phyloP scores from a whole-genome alignment of 371 early-diverging fungal genomes.

The Furculomyces boomerangus region DNA sequence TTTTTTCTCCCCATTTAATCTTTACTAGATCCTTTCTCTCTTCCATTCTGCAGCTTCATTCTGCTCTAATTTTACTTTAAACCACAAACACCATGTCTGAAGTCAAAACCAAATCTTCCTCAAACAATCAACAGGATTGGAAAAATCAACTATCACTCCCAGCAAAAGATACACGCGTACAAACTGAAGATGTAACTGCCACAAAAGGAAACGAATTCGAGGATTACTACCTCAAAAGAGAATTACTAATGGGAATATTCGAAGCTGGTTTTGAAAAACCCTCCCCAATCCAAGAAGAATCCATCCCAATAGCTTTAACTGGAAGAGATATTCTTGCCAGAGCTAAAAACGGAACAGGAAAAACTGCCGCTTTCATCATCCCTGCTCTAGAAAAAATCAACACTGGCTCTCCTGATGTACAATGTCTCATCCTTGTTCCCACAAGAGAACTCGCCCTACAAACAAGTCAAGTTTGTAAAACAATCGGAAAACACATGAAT shows the following conservation, averaged over 20 bases:
- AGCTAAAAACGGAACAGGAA: slow-evolving; percentile 98
- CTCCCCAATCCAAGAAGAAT: slow-evolving; percentile 97
- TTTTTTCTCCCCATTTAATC: too few species aligned
- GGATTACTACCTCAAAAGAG: slow-evolving; percentile 89
- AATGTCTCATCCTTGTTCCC: slow-evolving; percentile 75
- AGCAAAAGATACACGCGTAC: slow-evolving; percentile 64
- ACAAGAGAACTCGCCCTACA: slow-evolving; percentile 67
- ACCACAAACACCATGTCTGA: background rate
- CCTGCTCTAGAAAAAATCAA: slow-evolving; percentile 89
- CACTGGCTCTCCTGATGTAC: slow-evolving; percentile 15
- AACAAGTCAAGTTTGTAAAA: slow-evolving; percentile 76
- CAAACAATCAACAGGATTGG: slow-evolving; percentile 29
- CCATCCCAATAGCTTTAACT: slow-evolving; percentile 91
- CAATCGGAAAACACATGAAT: slow-evolving; percentile 77
- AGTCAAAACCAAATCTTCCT: background rate
- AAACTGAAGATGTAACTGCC: slow-evolving; percentile 88
- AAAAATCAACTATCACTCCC: slow-evolving; percentile 55
- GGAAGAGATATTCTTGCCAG: slow-evolving; percentile 91
- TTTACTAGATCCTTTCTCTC: too few species aligned
- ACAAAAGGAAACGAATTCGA: slow-evolving; percentile 97
- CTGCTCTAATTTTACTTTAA: too few species aligned
- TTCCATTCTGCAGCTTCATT: too few species aligned
- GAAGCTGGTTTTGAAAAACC: slow-evolving; percentile 97
- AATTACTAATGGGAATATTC: slow-evolving; percentile 95
- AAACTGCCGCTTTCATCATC: slow-evolving; percentile 94